A percentile compares a stretch with the other conserved stretches of the same genome.
These are phyloP conservation scores for Sphaerobolus stellatus DNA, from an alignment of 1,284 basidiomycete genomes.

Conservation along the genomic window DNA sequence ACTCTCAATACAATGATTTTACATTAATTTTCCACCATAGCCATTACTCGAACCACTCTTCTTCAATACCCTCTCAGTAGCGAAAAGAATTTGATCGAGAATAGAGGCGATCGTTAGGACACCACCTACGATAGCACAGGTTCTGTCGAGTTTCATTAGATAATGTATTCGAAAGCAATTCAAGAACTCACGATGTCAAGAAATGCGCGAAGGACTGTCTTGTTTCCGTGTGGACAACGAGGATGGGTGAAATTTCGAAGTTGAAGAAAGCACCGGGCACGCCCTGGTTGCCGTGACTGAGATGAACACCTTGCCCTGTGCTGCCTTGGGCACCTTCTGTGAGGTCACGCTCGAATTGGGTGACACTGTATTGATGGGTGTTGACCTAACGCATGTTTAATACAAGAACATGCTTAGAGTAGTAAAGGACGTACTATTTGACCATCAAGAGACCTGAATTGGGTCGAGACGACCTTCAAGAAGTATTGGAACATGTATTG, in stretches of 20 bases:
- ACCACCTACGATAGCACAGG: conserved; percentile 96
- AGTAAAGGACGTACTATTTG: conserved; percentile 53
- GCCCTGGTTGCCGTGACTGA: conserved; percentile 80
- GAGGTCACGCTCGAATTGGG: conserved; percentile 93
- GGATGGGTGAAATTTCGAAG: conserved; percentile 97
- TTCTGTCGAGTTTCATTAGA: conserved; percentile 46
- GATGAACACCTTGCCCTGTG: conserved; percentile 68
- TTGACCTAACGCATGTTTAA: conserved; percentile 51
- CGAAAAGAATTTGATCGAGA: conserved; percentile 87
- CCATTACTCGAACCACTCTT: conserved; percentile 48
- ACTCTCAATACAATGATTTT: conserved; percentile 15
- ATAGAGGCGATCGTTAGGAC: conserved; percentile 93
- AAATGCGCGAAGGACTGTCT: conserved; percentile 97
- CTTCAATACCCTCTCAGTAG: conserved; percentile 66
- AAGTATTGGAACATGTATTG: conserved; percentile 97
- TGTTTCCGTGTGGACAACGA: conserved; percentile 87
- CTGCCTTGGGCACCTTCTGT: conserved; percentile 57
- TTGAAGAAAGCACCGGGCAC: conserved; percentile 91
- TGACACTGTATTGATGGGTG: conserved; percentile 91
- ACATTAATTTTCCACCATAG: conserved; percentile 50
- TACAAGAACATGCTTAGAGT: not conserved
- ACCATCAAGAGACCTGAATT: conserved; percentile 81
- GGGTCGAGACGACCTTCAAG: conserved; percentile 94
- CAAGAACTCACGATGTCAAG: conserved; percentile 78
- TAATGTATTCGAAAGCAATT: not conserved